Evolutionary conservation across 805 yeast genomes (phyloP), one percentile per base, ranked within the genome.

Genomic region (Metschnikowia vanudenii): DNA sequence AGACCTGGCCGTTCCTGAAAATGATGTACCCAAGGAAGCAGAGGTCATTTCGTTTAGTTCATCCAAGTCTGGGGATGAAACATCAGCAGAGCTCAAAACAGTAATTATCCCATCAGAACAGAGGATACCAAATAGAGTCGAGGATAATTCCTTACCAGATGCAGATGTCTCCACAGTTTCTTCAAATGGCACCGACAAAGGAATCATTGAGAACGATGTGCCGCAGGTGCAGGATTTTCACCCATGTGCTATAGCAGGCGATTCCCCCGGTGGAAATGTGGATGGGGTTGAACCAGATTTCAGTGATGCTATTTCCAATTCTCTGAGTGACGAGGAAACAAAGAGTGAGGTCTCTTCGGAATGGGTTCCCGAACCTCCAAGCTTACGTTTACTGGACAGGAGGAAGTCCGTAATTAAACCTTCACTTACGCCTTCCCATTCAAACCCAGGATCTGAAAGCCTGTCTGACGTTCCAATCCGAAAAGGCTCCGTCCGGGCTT

Each of bases 381-480:
- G 6, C 6, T 7, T 19, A 2, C 14, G 41, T 6, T 37, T 43
- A 16, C 35, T 45, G 41, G 28, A 39, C 8, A 28, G 44, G 22
- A 34, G 48, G 12, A 39, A 39, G 4, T 20, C 35, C 6, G 44
- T n/a, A 5, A 22, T 39, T 26, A 12, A 17, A 13, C 39, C 48
- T 3, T 26, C 39, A 8, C 16, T 43, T 12, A 31, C 26, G 6
- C 41, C n/a, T 4, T 24, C 37, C 6, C 10, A 11, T 4, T 31
- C 41, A 3, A 24, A 31, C 7, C 16, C 22, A 20, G 10, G 30
- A 3, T 28, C 28, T 13, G 46, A 43, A 30, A 16, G n/a, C 11
- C 29, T 28, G 28, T 37, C 44, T 13, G 48, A 41, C 7, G 33
- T 34, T 4, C 46, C 46, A 13, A 33, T 29, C 3, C 26, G 32